Percentiles rank a stretch among this genome's conserved stretches.
Evolutionary conservation across 225 moss, liverwort and hornwort genomes (phyloP).

Genomic region (Sphagnum contortum): DNA sequence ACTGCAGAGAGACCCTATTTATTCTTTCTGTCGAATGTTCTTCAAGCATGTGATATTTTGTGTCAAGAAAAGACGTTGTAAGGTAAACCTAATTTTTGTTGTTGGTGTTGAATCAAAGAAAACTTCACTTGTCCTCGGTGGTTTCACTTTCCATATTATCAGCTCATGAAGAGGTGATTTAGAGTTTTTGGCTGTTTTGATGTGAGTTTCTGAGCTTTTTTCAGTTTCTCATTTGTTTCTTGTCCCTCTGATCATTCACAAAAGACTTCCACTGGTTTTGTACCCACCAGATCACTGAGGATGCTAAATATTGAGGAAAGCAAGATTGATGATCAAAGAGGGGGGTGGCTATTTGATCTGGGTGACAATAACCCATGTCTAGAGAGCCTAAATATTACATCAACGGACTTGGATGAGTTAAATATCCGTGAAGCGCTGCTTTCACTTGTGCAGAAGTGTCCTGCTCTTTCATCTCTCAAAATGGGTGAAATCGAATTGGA

Average conservation of each 20-base stretch:
- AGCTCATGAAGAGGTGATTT: too few species aligned
- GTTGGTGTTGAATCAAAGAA: too few species aligned
- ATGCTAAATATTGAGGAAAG: slow-evolving; percentile 58
- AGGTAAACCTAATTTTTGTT: too few species aligned
- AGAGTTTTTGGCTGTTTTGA: not conserved
- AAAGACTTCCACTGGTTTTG: too few species aligned
- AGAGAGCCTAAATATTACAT: slow-evolving; percentile 46
- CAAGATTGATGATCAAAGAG: slow-evolving; percentile 15
- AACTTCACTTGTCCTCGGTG: too few species aligned
- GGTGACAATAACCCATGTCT: slow-evolving; percentile 33
- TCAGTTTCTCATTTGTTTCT: not conserved
- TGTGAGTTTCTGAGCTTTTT: not conserved
- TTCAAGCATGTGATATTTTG: too few species aligned
- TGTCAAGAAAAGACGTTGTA: too few species aligned
- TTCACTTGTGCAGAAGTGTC: slow-evolving; percentile 41
- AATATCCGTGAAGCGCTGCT: slow-evolving; percentile 32
- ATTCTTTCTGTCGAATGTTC: too few species aligned
- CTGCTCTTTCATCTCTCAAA: slow-evolving; percentile 46
- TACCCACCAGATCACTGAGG: slow-evolving; percentile 40
- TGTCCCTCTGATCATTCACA: too few species aligned
- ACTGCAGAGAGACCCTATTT: too few species aligned
- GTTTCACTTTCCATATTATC: too few species aligned
- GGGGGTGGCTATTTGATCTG: slow-evolving; percentile 50
- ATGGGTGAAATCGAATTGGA: slow-evolving; percentile 55
- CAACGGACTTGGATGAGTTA: slow-evolving; percentile 37